Evolutionary conservation across 2,329 filamentous ascomycete species (phyloP), one percentile per base, ranked within the genome.

Genomic region (Clonostachys rhizophaga): DNA sequence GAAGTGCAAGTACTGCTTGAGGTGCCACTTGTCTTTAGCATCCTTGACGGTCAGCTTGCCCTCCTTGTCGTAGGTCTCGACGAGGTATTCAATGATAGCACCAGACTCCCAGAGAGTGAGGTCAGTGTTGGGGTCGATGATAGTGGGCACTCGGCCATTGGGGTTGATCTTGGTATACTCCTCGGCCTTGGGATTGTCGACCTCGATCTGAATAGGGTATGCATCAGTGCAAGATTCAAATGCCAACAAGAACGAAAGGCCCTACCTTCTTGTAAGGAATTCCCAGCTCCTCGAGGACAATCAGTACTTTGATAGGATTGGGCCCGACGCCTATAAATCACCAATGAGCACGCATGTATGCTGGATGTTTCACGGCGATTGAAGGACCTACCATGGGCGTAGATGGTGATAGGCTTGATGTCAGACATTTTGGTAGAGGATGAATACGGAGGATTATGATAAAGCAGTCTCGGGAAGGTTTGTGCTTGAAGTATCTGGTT

Each of bases 1-100:
- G 49, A 68, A 68, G 53, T 62, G 55, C 11, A 67, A 54, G 49
- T 59, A 67, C 54, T 68, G 64, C 52, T 63, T 64, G 41, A 60
- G 47, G 5, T 50, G 49, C 51, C 57, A 63, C 45, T 60, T 60
- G 30, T 66, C 63, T n/a, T 49, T 48, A 16, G 46, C 47, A 6
- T 49, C 50, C n/a, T 50, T 45, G 40, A 54, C 53, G 5, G 52
- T 59, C 37, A 67, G 44, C 53, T 57, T 63, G 40, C 45, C 40
- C 14, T 54, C 53, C 37, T 51, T 54, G 51, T 64, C 58, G 49
- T 63, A 62, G 8, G 46, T 60, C 34, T 59, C 58, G 44, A 61
- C 51, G 24, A 64, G 44, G 48, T 63, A 63, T 44, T 63, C 59
- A 44, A 62, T 40, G 42, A 63, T 61, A 43, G 61, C 60, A 33